Conservation (phyloP, 1,284 basidiomycete species). For the Chalciporus sp. region DNA sequence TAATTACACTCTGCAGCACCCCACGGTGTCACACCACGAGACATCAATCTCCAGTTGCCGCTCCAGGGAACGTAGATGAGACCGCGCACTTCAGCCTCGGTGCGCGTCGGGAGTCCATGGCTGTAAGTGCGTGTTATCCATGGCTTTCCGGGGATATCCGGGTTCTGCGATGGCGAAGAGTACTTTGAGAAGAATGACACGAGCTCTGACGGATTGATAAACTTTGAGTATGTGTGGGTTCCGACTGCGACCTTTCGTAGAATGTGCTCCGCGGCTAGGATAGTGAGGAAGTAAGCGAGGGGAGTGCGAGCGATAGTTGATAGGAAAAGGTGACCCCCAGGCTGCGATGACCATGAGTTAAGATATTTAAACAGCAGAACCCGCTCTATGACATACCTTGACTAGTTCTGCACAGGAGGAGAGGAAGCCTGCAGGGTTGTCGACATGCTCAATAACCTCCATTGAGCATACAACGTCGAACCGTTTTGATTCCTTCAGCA, state of each 20-base stretch:
- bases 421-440: constrained; percentile 87
- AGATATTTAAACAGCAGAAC: not conserved
- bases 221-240: constrained; percentile 93
- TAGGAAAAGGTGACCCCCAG: constrained; percentile 93
- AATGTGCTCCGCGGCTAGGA: constrained; percentile 87
- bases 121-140: constrained; percentile 47
- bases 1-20: constrained; percentile 77
- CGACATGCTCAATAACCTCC: constrained; percentile 98
- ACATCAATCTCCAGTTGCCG: constrained; percentile 72
- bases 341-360: constrained; percentile 47
- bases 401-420: constrained; percentile 80
- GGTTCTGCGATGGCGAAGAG: constrained; percentile 41
- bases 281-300: constrained; percentile 87
- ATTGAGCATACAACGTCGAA: constrained; percentile 97
- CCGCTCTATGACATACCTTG: constrained; percentile 60
- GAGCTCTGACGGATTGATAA: constrained; percentile 89
- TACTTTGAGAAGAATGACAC: constrained; percentile 76
- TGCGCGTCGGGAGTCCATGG: constrained; percentile 53
- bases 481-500: constrained; percentile 59
- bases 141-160: constrained; percentile 29
- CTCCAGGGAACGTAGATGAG: constrained; percentile 82
- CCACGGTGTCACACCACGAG: constrained; percentile 54
- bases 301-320: constrained; percentile 97
- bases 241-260: constrained; percentile 84
- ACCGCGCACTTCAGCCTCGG: constrained; percentile 80